phyloP scores from a whole-genome alignment of 805 yeast species.

The Komagataella pseudopastoris region DNA sequence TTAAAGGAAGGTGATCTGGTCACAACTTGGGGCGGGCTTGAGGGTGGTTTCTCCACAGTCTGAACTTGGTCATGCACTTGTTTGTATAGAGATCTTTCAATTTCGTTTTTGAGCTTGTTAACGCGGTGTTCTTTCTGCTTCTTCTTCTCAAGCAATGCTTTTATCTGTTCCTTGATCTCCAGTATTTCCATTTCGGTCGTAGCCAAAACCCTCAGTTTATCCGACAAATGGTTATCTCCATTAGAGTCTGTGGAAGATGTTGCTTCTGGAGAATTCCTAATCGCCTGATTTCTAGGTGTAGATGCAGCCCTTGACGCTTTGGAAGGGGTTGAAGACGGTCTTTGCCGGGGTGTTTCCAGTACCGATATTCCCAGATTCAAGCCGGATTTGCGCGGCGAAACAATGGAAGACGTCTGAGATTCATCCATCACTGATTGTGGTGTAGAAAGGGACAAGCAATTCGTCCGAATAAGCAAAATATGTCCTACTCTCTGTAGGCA shows the following conservation, averaged over 20 bases:
- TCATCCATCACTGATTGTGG: background rate
- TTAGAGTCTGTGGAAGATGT: background rate
- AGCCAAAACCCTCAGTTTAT: conserved; percentile 46
- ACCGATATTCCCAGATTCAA: conserved; percentile 17
- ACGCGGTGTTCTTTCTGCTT: conserved; percentile 33
- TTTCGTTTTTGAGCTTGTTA: conserved; percentile 30
- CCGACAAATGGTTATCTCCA: conserved; percentile 25
- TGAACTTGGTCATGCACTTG: conserved; percentile 17
- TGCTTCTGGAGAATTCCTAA: background rate
- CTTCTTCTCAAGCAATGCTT: conserved; percentile 25
- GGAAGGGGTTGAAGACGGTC: background rate
- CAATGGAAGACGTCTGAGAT: conserved; percentile 2
- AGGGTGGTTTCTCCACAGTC: background rate
- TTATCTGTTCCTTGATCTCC: conserved; percentile 45
- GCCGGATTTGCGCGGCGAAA: conserved; percentile 10
- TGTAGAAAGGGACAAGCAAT: background rate
- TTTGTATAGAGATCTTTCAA: conserved; percentile 30
- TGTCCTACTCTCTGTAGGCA: background rate
- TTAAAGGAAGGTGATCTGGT: background rate
- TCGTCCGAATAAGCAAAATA: background rate
- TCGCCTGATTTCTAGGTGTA: background rate
- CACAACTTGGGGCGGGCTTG: background rate
- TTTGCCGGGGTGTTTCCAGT: conserved; percentile 6
- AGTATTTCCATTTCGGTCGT: conserved; percentile 55
- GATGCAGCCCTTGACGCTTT: background rate